Conservation (phyloP, 352 stramenopile genomes). For the Pythium apleroticum region DNA sequence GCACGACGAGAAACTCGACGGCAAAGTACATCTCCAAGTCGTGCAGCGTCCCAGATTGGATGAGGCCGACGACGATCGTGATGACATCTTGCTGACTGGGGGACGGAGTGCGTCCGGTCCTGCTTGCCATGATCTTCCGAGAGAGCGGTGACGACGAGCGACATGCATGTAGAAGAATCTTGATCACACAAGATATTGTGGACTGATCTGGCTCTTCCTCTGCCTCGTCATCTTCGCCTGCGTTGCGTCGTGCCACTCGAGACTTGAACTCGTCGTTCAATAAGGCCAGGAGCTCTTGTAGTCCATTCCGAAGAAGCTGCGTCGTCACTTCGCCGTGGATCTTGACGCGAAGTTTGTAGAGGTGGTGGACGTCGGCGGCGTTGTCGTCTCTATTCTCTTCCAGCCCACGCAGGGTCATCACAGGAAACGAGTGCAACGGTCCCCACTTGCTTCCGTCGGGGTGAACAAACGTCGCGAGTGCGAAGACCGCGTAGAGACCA, state of each 20-base stretch:
- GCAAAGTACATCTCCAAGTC: constrained; percentile 63
- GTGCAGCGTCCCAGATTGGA: constrained; percentile 36
- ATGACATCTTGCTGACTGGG: constrained; percentile 39
- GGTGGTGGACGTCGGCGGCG: constrained; percentile 36
- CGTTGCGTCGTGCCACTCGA: constrained; percentile 15
- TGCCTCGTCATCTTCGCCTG: constrained; percentile 33
- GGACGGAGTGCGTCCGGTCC: constrained; percentile 11
- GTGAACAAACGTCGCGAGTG: constrained; percentile 68
- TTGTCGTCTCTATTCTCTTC: constrained; percentile 19
- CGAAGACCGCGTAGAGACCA: constrained; percentile 61
- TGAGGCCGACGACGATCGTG: constrained; percentile 34
- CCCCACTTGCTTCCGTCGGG: constrained; percentile 61
- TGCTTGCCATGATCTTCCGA: constrained; percentile 49
- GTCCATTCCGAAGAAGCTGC: constrained; percentile 49
- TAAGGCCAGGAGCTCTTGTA: constrained; percentile 48
- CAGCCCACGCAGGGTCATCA: constrained; percentile 35
- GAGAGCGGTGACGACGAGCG: constrained; percentile 65
- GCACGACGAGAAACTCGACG: constrained; percentile 60
- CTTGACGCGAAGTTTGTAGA: constrained; percentile 68
- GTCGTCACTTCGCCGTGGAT: constrained; percentile 66
- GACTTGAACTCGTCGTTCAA: constrained; percentile 51
- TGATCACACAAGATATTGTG: constrained; percentile 66
- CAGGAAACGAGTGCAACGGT: constrained; percentile 53
- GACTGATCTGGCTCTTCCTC: constrained; percentile 66
- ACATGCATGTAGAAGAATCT: constrained; percentile 68